Evolutionary conservation across 257 asterid species (phyloP).

Genomic region (Solanum pinnatisectum): DNA sequence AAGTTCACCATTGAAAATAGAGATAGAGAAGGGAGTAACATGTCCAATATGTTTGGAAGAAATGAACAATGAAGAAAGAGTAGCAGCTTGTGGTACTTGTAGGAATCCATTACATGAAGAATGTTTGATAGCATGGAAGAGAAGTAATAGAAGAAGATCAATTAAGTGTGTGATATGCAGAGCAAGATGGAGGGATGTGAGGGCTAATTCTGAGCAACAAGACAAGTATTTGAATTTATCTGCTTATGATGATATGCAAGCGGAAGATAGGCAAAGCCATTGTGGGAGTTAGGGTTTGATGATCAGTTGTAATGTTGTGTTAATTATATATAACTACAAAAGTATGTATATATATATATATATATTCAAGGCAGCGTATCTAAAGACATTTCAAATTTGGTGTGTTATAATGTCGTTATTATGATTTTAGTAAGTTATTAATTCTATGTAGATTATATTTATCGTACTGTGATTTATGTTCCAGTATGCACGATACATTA

Average conservation of each 20-base stretch:
- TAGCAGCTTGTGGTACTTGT: conserved; percentile 67
- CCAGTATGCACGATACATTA: too few species aligned
- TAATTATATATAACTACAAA: not conserved
- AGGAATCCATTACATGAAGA: conserved; percentile 73
- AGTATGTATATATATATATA: not conserved
- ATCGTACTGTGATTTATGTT: too few species aligned
- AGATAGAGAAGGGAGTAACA: conserved; percentile 30
- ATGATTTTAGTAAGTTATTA: too few species aligned
- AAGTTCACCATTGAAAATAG: conserved; percentile 6
- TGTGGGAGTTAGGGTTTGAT: not conserved
- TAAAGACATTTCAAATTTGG: not conserved
- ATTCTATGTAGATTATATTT: too few species aligned
- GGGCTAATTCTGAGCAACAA: conserved; percentile 27
- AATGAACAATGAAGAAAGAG: conserved; percentile 50
- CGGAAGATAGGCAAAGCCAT: not conserved
- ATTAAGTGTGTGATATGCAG: conserved; percentile 89
- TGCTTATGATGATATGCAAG: conserved; percentile 30
- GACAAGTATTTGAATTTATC: conserved; percentile 77
- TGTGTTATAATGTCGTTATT: not conserved
- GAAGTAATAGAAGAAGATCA: conserved; percentile 58
- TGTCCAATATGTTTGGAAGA: conserved; percentile 94
- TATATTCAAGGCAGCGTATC: not conserved
- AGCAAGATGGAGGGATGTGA: conserved; percentile 65
- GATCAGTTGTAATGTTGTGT: not conserved
- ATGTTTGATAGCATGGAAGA: conserved; percentile 83